These are phyloP conservation scores for Leucogyrophana mollusca DNA, from an alignment of 768 basidiomycete genomes.

Conservation along the genomic window DNA sequence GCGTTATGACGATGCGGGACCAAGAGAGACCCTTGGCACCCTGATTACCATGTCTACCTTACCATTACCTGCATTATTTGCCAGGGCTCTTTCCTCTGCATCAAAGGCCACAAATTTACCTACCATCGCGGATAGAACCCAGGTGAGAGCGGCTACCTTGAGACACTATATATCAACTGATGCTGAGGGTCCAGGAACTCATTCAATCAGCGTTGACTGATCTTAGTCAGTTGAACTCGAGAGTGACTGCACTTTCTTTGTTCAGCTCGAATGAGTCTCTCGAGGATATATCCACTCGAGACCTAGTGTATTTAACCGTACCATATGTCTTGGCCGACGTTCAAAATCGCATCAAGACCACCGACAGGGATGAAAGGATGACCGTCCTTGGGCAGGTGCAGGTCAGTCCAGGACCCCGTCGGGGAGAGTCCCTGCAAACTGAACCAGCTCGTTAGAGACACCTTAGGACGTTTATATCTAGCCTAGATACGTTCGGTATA, in stretches of 20 bases:
- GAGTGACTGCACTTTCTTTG: conserved; percentile 60
- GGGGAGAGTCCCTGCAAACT: conserved; percentile 1
- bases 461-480: conserved; percentile 43
- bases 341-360: conserved; percentile 55
- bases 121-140: conserved; percentile 43
- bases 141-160: conserved; percentile 27
- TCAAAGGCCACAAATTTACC: conserved; percentile 38
- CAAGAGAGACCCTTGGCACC: conserved; percentile 6
- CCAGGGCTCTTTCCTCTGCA: conserved; percentile 36
- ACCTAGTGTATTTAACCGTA: conserved; percentile 74
- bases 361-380: conserved; percentile 58
- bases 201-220: conserved; percentile 55
- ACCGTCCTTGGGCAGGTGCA: conserved; percentile 51
- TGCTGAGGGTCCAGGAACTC: conserved; percentile 45
- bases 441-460: conserved; percentile 40
- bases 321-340: conserved; percentile 69
- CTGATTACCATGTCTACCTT: conserved; percentile 19
- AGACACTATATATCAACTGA: conserved; percentile 5
- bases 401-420: conserved; percentile 39
- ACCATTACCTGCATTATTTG: conserved; percentile 39
- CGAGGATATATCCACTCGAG: conserved; percentile 77
- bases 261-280: conserved; percentile 85
- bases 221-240: conserved; percentile 50
- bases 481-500: conserved; percentile 65
- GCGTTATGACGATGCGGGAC: background rate